Base-by-base conservation (phyloP, 345 rosid species). In the Abelmoschus esculentus region DNA sequence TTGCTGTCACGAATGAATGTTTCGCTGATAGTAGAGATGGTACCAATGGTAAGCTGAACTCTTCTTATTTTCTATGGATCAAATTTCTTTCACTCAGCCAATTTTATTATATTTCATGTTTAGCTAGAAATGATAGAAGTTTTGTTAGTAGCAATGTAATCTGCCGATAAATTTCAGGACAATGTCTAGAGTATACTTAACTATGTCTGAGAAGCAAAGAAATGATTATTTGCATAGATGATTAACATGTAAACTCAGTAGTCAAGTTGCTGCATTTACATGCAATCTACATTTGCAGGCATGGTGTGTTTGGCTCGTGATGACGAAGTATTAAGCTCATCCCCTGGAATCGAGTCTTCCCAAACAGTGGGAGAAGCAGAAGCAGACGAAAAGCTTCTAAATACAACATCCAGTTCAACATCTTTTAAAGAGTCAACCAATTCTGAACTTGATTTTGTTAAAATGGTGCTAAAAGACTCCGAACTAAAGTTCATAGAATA, bases 361-460 rank as follows among this genome's bases (percentile, higher is more conserved):
- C 77, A 77, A 55, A 77, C 78, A 19, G 58, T 73, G 4, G 78
- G 70, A 57, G 70, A 84, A 32, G 22, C 36, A 57, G 70, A 84
- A 32, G 22, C 36, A 6, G 72, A 66, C 50, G 65, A 70, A 55
- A 67, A 70, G 59, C 52, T 58, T 53, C 47, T 56, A 26, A 38
- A 29, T 6, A 53, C 29, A 65, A 74, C 82, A 55, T 77, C 76
- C 67, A 58, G 56, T 72, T 72, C 54, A 2, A 4, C 68, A 42
- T 81, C 75, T 61, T 38, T 62, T 0, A 76, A 73, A 19, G 75
- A 81, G 55, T 70, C 77, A 12, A 67, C 72, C 36, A 75, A 82
- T 72, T 86, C 91, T 91, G 97, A 88, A 80, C 67, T 83, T 3
- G 85, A 80, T 49, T 89, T 88, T 61, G 71, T 88, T 74, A 82